Evolutionary conservation across 345 rosid species (phyloP).

Genomic region (Salix suchowensis): DNA sequence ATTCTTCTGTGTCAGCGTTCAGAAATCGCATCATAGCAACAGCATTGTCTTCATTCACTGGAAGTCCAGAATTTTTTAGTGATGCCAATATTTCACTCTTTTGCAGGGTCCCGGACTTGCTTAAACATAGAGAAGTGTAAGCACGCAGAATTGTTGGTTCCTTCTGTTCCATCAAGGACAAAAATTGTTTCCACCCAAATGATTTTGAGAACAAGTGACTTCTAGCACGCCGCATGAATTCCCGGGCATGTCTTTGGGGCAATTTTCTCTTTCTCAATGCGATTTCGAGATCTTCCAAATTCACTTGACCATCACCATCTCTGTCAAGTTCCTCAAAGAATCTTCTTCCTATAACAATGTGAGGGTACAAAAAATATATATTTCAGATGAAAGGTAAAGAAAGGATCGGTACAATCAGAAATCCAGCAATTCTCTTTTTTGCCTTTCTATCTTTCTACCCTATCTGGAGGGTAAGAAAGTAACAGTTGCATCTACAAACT

Average conservation of each 20-base stretch:
- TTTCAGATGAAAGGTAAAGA: not conserved
- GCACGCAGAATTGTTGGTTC: slow-evolving; percentile 98
- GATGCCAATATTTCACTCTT: slow-evolving; percentile 96
- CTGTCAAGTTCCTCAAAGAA: slow-evolving; percentile 96
- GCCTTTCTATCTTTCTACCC: not conserved
- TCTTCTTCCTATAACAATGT: slow-evolving; percentile 62
- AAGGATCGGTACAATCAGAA: not conserved
- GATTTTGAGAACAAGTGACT: slow-evolving; percentile 91
- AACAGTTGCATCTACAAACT: not conserved
- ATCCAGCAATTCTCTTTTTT: not conserved
- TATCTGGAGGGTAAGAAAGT: not conserved
- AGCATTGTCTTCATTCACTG: slow-evolving; percentile 94
- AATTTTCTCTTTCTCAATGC: slow-evolving; percentile 89
- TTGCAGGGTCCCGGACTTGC: slow-evolving; percentile 92
- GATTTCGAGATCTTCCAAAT: slow-evolving; percentile 88
- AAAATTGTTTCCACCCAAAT: slow-evolving; percentile 95
- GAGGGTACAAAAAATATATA: slow-evolving; percentile 3
- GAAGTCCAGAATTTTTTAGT: slow-evolving; percentile 81
- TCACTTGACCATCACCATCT: slow-evolving; percentile 96
- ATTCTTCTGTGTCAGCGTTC: slow-evolving; percentile 83
- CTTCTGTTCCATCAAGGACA: slow-evolving; percentile 96
- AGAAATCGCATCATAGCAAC: slow-evolving; percentile 93
- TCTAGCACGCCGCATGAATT: slow-evolving; percentile 77
- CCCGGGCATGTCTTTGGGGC: slow-evolving; percentile 79
- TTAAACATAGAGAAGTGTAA: slow-evolving; percentile 85